These are phyloP conservation scores for Candida berthetii DNA, from an alignment of 805 yeast species.

Conservation along the genomic window DNA sequence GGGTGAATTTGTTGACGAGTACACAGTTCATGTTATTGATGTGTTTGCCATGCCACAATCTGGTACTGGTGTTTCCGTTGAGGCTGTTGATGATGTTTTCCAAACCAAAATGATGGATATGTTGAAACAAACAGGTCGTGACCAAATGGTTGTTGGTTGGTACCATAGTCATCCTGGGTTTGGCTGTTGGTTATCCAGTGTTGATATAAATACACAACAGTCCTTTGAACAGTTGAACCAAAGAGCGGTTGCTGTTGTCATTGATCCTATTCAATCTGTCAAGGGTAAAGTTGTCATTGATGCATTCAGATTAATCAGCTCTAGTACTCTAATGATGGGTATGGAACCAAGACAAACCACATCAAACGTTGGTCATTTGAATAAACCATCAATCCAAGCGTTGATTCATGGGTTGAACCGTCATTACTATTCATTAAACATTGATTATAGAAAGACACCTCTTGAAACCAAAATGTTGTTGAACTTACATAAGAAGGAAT, in stretches of 20 bases:
- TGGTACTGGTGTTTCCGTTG: constrained; percentile 97
- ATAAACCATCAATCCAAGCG: constrained; percentile 96
- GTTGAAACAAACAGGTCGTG: constrained; percentile 98
- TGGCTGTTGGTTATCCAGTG: constrained; percentile 99
- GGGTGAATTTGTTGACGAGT: constrained; percentile 96
- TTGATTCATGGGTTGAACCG: constrained; percentile 95
- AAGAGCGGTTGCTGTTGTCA: constrained; percentile 96
- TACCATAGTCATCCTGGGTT: constrained; percentile 99
- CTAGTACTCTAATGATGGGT: constrained; percentile 86
- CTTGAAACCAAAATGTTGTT: constrained; percentile 90
- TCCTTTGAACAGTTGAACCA: constrained; percentile 94
- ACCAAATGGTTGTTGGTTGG: constrained; percentile 99
- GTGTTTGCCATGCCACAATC: constrained; percentile 99
- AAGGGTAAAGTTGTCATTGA: constrained; percentile 98
- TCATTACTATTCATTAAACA: constrained; percentile 91
- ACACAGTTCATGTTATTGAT: constrained; percentile 93
- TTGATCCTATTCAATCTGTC: constrained; percentile 97
- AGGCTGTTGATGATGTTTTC: constrained; percentile 98
- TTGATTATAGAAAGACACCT: constrained; percentile 88
- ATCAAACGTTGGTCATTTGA: constrained; percentile 89
- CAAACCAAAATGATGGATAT: constrained; percentile 99
- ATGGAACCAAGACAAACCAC: constrained; percentile 98
- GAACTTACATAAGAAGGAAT: constrained; percentile 88
- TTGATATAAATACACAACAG: constrained; percentile 96
- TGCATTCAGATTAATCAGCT: constrained; percentile 91